A percentile compares a stretch with the other conserved stretches of the same genome.
Conservation (phyloP, 2,329 filamentous ascomycete species). For the Didymella lethalis region DNA sequence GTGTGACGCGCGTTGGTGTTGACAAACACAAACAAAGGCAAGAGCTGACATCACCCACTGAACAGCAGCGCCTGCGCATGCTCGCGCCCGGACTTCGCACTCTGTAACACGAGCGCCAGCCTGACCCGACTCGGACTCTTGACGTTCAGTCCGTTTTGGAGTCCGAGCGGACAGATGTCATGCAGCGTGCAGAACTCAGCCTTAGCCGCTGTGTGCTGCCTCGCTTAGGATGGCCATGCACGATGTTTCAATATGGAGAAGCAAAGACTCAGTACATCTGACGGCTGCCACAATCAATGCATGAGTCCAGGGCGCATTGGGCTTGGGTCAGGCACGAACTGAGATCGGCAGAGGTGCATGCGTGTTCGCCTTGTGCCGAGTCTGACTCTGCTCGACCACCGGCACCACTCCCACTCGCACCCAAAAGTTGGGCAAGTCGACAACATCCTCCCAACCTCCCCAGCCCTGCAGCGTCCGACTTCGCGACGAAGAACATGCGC, state of each 20-base stretch:
- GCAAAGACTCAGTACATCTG: conserved; percentile 7
- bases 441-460: background rate
- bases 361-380: conserved; percentile 6
- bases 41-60: conserved; percentile 13
- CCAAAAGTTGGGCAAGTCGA: conserved; percentile 11
- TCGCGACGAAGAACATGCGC: conserved; percentile 7
- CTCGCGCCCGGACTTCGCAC: conserved; percentile 1
- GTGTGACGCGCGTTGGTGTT: conserved; percentile 18
- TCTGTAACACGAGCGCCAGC: conserved; percentile 10
- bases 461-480: background rate
- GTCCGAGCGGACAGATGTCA: conserved; percentile 14
- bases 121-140: background rate
- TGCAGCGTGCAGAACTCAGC: conserved; percentile 15
- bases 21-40: too few relatives aligned
- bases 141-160: conserved; percentile 12
- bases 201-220: conserved; percentile 15
- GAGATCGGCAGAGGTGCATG: conserved; percentile 12
- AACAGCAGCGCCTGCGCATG: conserved; percentile 5
- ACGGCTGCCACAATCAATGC: conserved; percentile 15
- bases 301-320: conserved; percentile 5
- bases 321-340: conserved; percentile 18
- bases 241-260: conserved; percentile 14
- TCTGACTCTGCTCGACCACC: conserved; percentile 6
- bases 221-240: conserved; percentile 11
- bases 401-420: background rate